A percentile compares a stretch with the other conserved stretches of the same genome.
Conservation (phyloP, 176 grass and related monocot genomes). For the Olyra latifolia region DNA sequence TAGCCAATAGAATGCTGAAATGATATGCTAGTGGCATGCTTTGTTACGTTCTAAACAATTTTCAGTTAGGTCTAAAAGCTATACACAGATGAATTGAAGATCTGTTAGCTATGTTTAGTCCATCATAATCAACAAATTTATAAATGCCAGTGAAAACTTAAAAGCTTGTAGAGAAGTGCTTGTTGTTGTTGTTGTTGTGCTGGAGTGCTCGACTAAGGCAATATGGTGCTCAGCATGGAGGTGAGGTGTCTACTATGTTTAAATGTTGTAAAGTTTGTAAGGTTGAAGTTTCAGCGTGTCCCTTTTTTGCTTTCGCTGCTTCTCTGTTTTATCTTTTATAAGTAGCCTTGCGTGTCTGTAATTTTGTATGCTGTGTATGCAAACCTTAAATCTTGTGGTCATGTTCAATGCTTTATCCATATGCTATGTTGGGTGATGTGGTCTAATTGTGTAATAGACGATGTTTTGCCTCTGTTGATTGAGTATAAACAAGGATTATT, state of each 20-base stretch:
- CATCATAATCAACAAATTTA: neutral
- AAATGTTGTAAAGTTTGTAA: neutral
- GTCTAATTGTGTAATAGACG: neutral
- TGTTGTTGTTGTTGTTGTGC: neutral
- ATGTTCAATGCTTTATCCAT: neutral
- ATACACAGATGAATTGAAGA: neutral
- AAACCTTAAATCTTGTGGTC: neutral
- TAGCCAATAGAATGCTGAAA: neutral
- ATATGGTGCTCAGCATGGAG: conserved; percentile 1
- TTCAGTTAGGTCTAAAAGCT: neutral
- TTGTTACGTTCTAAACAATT: neutral
- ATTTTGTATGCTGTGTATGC: neutral
- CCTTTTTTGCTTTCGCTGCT: neutral
- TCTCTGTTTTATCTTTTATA: neutral
- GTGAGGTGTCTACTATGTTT: neutral
- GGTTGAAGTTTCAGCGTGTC: neutral
- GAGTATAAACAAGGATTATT: neutral
- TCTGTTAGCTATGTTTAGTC: neutral
- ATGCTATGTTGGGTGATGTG: neutral
- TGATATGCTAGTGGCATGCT: neutral
- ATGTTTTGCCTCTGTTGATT: neutral
- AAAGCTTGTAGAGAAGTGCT: neutral
- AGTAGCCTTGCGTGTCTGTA: neutral
- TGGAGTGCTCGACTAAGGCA: neutral
- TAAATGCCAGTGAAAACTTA: neutral